Conservation (phyloP, 805 yeast genomes). For the Candida succiphila region DNA sequence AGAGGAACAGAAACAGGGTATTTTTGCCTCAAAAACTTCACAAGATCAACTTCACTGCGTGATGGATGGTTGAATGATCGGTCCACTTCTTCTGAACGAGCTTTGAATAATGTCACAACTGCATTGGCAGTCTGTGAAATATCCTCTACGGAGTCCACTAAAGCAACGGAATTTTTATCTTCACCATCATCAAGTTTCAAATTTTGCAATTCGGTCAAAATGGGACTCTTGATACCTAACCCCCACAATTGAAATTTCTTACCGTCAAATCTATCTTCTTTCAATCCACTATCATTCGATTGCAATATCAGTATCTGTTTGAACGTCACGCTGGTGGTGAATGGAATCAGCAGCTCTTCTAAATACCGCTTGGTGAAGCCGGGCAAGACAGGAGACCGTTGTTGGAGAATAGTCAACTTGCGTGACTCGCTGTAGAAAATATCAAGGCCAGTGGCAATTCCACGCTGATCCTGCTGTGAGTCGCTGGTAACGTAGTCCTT, state of each 20-base stretch:
- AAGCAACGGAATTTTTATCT: conserved; percentile 2
- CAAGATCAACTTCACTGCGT: conserved; percentile 2
- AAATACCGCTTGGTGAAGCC: conserved; percentile 44
- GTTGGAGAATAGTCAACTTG: conserved; percentile 57
- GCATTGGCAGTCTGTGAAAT: conserved; percentile 5
- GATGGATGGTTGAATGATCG: background rate
- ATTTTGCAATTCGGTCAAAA: conserved; percentile 10
- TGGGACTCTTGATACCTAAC: too few species aligned
- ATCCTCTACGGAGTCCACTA: conserved; percentile 5
- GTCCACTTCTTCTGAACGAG: background rate
- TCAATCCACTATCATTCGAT: conserved; percentile 60
- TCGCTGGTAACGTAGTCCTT: conserved; percentile 34
- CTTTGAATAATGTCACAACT: conserved; percentile 1
- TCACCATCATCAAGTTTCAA: too few species aligned
- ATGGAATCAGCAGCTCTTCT: conserved; percentile 37
- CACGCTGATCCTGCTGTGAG: conserved; percentile 13
- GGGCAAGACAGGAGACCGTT: conserved; percentile 77
- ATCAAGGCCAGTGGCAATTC: conserved; percentile 56
- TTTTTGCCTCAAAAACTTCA: conserved; percentile 3
- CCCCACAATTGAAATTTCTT: conserved; percentile 13
- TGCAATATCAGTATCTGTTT: conserved; percentile 47
- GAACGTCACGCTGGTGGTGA: conserved; percentile 31
- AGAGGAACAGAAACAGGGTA: conserved; percentile 8
- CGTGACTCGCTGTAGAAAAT: conserved; percentile 35
- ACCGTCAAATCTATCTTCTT: conserved; percentile 8